phyloP scores from a whole-genome alignment of 306 rosid genomes.

The Quercus ilex region DNA sequence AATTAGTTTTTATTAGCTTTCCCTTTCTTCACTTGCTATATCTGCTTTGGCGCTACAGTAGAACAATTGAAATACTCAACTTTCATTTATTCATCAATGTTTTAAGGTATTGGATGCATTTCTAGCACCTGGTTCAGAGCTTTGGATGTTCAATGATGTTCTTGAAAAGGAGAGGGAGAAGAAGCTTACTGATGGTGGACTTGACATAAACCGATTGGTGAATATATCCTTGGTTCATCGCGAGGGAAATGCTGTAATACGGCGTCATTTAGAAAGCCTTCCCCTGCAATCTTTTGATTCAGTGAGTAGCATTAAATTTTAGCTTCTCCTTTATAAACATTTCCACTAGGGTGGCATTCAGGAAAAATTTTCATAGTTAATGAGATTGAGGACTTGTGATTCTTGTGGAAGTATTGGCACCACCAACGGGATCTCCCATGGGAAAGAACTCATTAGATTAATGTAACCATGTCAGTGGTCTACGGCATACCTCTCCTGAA shows the following conservation, averaged over 20 bases:
- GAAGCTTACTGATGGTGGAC: slow-evolving; percentile 87
- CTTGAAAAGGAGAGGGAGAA: slow-evolving; percentile 76
- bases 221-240: slow-evolving; percentile 75
- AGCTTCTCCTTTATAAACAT: slow-evolving; percentile 7
- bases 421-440: slow-evolving; percentile 6
- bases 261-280: slow-evolving; percentile 91
- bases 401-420: not conserved
- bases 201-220: slow-evolving; percentile 66
- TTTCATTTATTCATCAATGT: not conserved
- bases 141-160: slow-evolving; percentile 97
- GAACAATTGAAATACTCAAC: not conserved
- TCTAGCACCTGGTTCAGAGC: slow-evolving; percentile 79
- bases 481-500: not conserved
- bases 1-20: slow-evolving; percentile 1
- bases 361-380: not conserved
- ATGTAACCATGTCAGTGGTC: slow-evolving; percentile 5
- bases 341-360: not conserved
- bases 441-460: not conserved
- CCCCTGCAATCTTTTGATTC: slow-evolving; percentile 90
- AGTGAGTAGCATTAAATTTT: slow-evolving; percentile 43
- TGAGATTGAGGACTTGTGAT: not conserved
- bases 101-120: slow-evolving; percentile 82
- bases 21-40: not conserved
- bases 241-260: slow-evolving; percentile 93
- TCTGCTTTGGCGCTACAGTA: not conserved